These are phyloP conservation scores for Ophiostoma montium DNA, from an alignment of 2,329 filamentous ascomycete genomes.

Conservation along the genomic window DNA sequence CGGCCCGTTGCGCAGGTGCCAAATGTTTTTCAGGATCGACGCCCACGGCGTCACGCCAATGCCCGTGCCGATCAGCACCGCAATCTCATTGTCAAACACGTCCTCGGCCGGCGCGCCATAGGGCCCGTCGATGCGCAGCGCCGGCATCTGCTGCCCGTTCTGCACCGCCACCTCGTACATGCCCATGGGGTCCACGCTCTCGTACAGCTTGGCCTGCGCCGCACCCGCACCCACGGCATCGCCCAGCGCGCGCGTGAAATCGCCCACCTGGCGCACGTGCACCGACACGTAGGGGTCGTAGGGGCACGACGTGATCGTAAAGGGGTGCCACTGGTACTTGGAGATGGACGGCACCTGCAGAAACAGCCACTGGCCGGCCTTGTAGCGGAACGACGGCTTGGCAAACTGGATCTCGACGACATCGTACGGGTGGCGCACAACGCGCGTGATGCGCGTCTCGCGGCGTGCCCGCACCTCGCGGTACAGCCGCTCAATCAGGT, in stretches of 20 bases:
- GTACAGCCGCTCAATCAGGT: constrained; percentile 77
- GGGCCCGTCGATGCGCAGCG: constrained; percentile 80
- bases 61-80: constrained; percentile 71
- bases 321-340: constrained; percentile 90
- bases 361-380: constrained; percentile 96
- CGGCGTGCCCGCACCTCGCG: constrained; percentile 77
- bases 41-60: constrained; percentile 84
- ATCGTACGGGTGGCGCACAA: constrained; percentile 91
- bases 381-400: constrained; percentile 96
- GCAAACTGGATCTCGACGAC: constrained; percentile 94
- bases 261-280: constrained; percentile 90
- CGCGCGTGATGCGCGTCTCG: constrained; percentile 78
- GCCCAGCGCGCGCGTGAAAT: constrained; percentile 89
- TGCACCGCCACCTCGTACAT: constrained; percentile 97
- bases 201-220: constrained; percentile 79
- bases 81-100: constrained; percentile 87
- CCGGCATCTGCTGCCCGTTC: constrained; percentile 86
- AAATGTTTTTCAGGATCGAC: constrained; percentile 89
- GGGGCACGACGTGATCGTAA: constrained; percentile 96
- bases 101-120: constrained; percentile 96
- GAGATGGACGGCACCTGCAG: constrained; percentile 84
- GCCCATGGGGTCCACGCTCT: constrained; percentile 78
- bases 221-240: constrained; percentile 85
- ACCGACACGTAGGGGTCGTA: constrained; percentile 90
- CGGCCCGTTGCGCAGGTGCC: constrained; percentile 81